Base-by-base conservation (phyloP, 208 protist species). In the Phytomonas sp. region DNA sequence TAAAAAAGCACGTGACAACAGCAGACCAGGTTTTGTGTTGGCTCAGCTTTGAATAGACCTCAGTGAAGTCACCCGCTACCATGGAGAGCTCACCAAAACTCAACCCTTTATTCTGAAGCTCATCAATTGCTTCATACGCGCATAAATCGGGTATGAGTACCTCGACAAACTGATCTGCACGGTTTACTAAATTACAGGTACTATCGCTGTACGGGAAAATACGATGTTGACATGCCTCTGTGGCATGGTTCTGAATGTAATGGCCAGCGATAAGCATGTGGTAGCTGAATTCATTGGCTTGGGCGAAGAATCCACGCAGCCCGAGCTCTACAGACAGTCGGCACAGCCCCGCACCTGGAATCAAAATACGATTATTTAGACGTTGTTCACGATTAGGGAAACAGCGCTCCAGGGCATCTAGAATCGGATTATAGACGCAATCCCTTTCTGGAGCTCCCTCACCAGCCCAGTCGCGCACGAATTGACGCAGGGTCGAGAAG, bases 281-380 rank as follows among this genome's bases (percentile, higher is more conserved):
- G 75, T 97, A 98, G 66, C 95, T 98, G 77, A 98, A 99, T 75
- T 99, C 98, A 80, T 98, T 98, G 29, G 95, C 98, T 79, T 99
- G 90, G 19, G 88, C 86, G 33, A 77, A 80, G 77, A 97, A 99
- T 16, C 97, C 97, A 30, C 75, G 81, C 10, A 87, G 70, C 33
- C 94, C 96, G 29, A 99, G 82, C 70, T 99, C 97, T 56, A 97
- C 97, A 16, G 91, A 91, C 16, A 99, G 89, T 42, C 98, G 86
- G 66, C 95, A 98, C 14, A 99, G 83, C 1, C 92, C 92, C 23
- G 90, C 87, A 45, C 92, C 92, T 29, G 92, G 92, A 63, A 96
- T 87, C 11, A 98, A 79, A 67, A 98, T 86, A 11, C 86, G 83
- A 45, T 93, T 79, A 33, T 64, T 65, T 4, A 66, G 67, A 16